Conservation (phyloP, 495 filamentous ascomycete genomes). For the Jackrogersella minutella region DNA sequence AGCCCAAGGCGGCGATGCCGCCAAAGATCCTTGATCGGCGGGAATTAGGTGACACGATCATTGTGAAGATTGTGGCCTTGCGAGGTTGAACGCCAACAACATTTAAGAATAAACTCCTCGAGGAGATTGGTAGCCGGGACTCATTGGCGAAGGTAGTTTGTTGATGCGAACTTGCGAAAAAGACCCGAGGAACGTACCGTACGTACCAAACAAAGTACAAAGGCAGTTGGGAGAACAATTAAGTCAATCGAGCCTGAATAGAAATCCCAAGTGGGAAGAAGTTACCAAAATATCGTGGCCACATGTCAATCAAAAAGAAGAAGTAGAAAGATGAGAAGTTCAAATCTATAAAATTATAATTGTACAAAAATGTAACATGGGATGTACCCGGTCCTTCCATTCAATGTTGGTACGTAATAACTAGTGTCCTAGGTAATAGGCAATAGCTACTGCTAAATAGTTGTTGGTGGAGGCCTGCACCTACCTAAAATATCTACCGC, state of each 20-base stretch:
- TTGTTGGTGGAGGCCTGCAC: constrained; percentile 12
- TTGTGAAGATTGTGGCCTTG: constrained; percentile 11
- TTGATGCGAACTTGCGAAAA: background rate
- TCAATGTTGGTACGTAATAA: too few relatives aligned
- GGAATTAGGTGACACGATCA: constrained; percentile 41
- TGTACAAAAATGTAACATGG: background rate
- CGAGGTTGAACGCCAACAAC: background rate
- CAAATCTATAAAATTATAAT: background rate
- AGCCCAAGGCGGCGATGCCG: constrained; percentile 24
- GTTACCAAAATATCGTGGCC: constrained; percentile 13
- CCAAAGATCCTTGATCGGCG: constrained; percentile 40
- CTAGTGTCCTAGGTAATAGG: background rate
- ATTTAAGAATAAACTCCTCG: constrained; percentile 22
- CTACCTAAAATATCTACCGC: background rate
- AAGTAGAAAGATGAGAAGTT: background rate
- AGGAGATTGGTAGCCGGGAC: background rate
- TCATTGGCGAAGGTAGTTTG: constrained; percentile 12
- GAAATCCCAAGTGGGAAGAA: constrained; percentile 21
- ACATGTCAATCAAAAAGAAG: constrained; percentile 16
- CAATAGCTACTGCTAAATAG: background rate
- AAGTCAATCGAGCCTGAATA: constrained; percentile 9
- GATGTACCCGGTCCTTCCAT: too few relatives aligned
- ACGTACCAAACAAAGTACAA: constrained; percentile 2
- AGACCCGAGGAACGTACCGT: background rate
- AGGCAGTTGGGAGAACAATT: background rate